These are phyloP conservation scores for Cercospora sojina DNA, from an alignment of 2,329 filamentous ascomycete genomes.

Conservation along the genomic window DNA sequence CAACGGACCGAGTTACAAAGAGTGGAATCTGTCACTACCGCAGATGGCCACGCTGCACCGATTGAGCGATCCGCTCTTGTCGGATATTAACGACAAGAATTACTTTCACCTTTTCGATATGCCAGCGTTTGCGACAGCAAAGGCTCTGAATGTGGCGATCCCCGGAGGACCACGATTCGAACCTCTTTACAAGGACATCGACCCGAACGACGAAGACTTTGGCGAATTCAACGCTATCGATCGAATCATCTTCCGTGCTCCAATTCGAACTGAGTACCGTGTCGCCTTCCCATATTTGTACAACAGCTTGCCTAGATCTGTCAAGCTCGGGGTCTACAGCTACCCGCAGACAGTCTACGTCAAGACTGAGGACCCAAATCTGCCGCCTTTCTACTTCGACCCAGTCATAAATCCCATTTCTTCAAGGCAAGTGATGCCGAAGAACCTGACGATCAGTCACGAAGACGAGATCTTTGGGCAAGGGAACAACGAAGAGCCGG, in stretches of 20 bases:
- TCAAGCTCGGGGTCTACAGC: slow-evolving; percentile 90
- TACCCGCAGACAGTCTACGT: slow-evolving; percentile 91
- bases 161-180: slow-evolving; percentile 97
- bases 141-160: slow-evolving; percentile 93
- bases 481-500: slow-evolving; percentile 78
- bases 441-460: slow-evolving; percentile 86
- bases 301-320: slow-evolving; percentile 92
- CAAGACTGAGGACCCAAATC: slow-evolving; percentile 77
- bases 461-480: slow-evolving; percentile 90
- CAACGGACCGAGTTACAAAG: slow-evolving; percentile 94
- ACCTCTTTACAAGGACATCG: slow-evolving; percentile 95
- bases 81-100: slow-evolving; percentile 91
- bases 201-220: slow-evolving; percentile 98
- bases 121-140: slow-evolving; percentile 91
- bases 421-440: slow-evolving; percentile 86
- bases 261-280: slow-evolving; percentile 91
- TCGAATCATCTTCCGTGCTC: slow-evolving; percentile 95
- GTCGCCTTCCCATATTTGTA: slow-evolving; percentile 94
- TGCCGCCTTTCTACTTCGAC: slow-evolving; percentile 97
- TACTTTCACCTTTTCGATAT: slow-evolving; percentile 98
- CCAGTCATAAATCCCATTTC: slow-evolving; percentile 98
- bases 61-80: slow-evolving; percentile 84
- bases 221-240: slow-evolving; percentile 99
- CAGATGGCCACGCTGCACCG: slow-evolving; percentile 97
- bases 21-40: slow-evolving; percentile 86